Conservation (phyloP, 495 filamentous ascomycete species). For the Trichoderma erinaceum region DNA sequence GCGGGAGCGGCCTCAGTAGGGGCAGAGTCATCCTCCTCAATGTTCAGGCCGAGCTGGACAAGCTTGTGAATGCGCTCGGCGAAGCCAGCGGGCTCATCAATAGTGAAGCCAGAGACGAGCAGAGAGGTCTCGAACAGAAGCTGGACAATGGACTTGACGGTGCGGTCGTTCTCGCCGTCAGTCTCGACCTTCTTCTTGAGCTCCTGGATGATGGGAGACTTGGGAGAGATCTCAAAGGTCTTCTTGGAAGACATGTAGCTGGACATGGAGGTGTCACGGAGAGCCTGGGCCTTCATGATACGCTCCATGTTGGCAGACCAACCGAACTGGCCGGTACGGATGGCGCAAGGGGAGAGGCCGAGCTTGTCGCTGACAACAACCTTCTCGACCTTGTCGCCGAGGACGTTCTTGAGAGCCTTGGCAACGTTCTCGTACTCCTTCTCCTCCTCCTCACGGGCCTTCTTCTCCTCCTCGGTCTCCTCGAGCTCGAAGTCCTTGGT, state of each 20-base stretch:
- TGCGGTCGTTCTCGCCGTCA: conserved; percentile 95
- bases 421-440: conserved; percentile 92
- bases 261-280: conserved; percentile 98
- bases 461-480: conserved; percentile 99
- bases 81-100: conserved; percentile 95
- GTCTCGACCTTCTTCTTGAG: conserved; percentile 96
- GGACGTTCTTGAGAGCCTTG: conserved; percentile 97
- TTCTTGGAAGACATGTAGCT: conserved; percentile 99
- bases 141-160: conserved; percentile 96
- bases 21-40: conserved; percentile 75
- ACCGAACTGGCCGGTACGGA: conserved; percentile 99
- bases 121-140: conserved; percentile 98
- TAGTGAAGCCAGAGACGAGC: conserved; percentile 96
- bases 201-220: conserved; percentile 95
- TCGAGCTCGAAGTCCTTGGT: conserved; percentile 99
- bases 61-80: conserved; percentile 99
- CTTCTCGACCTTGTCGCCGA: conserved; percentile 99
- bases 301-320: conserved; percentile 99
- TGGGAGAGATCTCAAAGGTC: conserved; percentile 99
- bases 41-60: conserved; percentile 89
- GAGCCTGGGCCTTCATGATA: conserved; percentile 99
- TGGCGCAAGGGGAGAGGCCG: conserved; percentile 89
- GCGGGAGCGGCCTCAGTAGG: conserved; percentile 55
- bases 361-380: conserved; percentile 99
- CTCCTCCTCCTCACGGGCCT: conserved; percentile 87